A percentile compares a stretch with the other conserved stretches of the same genome.
Evolutionary conservation across 2,329 filamentous ascomycete species (phyloP).

Genomic region (Chaetothyriales sp.): DNA sequence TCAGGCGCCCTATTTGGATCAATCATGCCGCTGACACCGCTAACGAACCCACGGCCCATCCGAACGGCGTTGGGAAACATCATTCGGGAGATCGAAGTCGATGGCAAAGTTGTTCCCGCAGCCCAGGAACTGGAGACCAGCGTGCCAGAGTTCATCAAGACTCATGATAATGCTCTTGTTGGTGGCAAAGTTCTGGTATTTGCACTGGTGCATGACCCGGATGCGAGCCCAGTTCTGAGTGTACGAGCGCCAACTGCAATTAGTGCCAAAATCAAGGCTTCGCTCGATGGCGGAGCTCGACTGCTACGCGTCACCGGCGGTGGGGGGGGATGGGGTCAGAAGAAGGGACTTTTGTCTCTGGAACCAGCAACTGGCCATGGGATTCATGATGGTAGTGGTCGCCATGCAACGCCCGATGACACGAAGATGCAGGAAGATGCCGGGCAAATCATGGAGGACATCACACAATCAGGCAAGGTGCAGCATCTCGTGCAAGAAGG

Average conservation of each 20-base stretch:
- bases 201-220: not conserved
- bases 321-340: constrained; percentile 18
- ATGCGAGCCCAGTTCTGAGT: constrained; percentile 4
- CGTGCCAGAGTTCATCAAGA: constrained; percentile 1
- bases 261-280: not conserved
- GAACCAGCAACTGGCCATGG: constrained; percentile 10
- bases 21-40: constrained; percentile 6
- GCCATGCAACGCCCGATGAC: constrained; percentile 7
- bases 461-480: not conserved
- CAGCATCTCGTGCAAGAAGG: not conserved
- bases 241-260: constrained; percentile 1
- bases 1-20: constrained; percentile 1
- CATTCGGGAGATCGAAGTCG: constrained; percentile 12
- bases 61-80: constrained; percentile 16
- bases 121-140: constrained; percentile 14
- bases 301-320: constrained; percentile 16
- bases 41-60: constrained; percentile 12
- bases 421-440: not conserved
- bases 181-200: constrained; percentile 1
- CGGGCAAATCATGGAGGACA: not conserved
- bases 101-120: constrained; percentile 8
- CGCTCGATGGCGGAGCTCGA: not conserved
- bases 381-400: not conserved
- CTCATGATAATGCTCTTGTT: not conserved
- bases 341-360: constrained; percentile 15